Conservation (phyloP, 1,284 basidiomycete species). For the Trametes hirsuta region DNA sequence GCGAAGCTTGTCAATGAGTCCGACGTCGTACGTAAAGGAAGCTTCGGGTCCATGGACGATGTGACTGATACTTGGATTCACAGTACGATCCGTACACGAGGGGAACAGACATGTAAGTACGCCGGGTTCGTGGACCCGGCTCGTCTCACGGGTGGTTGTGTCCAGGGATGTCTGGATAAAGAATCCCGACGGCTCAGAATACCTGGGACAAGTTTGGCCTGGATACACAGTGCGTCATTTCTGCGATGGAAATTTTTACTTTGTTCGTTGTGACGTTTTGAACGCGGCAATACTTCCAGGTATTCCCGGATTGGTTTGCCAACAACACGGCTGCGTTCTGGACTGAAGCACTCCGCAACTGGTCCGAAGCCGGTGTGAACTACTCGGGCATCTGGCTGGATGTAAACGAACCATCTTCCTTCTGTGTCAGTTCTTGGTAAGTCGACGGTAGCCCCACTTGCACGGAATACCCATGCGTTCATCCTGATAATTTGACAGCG, state of each 20-base stretch:
- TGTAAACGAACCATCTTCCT: slow-evolving; percentile 73
- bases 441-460: slow-evolving; percentile 37
- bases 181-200: slow-evolving; percentile 68
- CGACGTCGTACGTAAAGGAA: slow-evolving; percentile 40
- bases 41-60: slow-evolving; percentile 1
- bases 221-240: slow-evolving; percentile 47
- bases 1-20: slow-evolving; percentile 41
- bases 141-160: not conserved
- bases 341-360: slow-evolving; percentile 48
- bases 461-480: slow-evolving; percentile 29
- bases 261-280: not conserved
- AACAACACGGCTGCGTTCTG: slow-evolving; percentile 48
- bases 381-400: slow-evolving; percentile 79
- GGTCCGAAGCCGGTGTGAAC: slow-evolving; percentile 56
- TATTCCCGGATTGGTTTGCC: slow-evolving; percentile 74
- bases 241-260: not conserved
- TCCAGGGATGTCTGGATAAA: slow-evolving; percentile 63
- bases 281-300: slow-evolving; percentile 21
- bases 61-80: slow-evolving; percentile 13
- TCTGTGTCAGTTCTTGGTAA: slow-evolving; percentile 67
- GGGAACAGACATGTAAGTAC: slow-evolving; percentile 44
- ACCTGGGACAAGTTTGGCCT: slow-evolving; percentile 72
- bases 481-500: slow-evolving; percentile 53
- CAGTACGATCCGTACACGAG: slow-evolving; percentile 51
- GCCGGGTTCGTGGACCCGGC: not conserved